Base-by-base conservation (phyloP, 257 asterid species). In the Fraxinus pennsylvanica region DNA sequence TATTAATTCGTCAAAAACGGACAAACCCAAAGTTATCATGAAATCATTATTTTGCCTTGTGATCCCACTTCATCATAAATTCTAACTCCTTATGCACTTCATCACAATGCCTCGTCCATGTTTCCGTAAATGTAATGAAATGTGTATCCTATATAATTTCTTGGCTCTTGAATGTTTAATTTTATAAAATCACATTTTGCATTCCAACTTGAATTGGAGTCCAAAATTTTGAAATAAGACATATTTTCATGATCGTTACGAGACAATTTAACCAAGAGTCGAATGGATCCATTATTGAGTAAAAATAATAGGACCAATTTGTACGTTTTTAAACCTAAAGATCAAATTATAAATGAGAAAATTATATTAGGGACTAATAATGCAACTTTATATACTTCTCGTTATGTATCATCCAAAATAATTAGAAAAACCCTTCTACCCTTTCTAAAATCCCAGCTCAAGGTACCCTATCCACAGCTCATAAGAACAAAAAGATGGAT, bases 401-500 rank as follows among this genome's bases (percentile, higher is more conserved):
- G 1, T 12, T 43, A 43, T 12, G n/a, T 22, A 50, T 13, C 61
- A 50, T 13, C 59, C 59, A 47, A 54, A 57, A n/a, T 57, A 5
- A 30, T 73, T 6, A 10, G 61, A 75, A 81, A 4, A 14, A 25
- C 84, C 38, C 75, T 65, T 73, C 75, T 50, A 69, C 71, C 80
- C 67, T 33, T 61, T 12, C 70, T 36, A 68, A 84, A 61, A 75
- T 67, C 80, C 78, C n/a, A 35, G 2, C 43, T 65, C 70, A 30
- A 7, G 2, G 65, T 10, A 57, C 50, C 71, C 78, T 75, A 78
- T 80, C 86, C 73, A 9, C 77, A 3, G 66, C 81, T 50, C 43
- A 3, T 0, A 0, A 52, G 19, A 21, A 52, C 9, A 13, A 45
- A 45, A 72, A 72, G 6, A 41, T 72, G 39, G 79, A 71, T 32